These are phyloP conservation scores for Calocybe indica DNA, from an alignment of 768 basidiomycete species.

Conservation along the genomic window DNA sequence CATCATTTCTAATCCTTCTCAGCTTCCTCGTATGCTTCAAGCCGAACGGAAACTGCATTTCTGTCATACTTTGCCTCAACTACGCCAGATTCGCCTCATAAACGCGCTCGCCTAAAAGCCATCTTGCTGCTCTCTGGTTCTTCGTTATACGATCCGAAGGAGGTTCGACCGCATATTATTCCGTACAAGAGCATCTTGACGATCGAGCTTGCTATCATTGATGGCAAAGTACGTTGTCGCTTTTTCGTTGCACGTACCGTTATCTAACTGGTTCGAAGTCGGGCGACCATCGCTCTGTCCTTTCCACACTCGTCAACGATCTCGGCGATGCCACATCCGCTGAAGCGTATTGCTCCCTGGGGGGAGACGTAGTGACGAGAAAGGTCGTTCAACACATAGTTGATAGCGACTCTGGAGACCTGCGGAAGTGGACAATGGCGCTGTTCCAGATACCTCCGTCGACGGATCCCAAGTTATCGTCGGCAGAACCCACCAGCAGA, in stretches of 20 bases:
- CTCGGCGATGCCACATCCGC: conserved; percentile 73
- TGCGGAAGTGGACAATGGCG: conserved; percentile 49
- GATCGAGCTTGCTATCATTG: conserved; percentile 73
- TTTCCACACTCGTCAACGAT: conserved; percentile 61
- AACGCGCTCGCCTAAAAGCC: conserved; percentile 66
- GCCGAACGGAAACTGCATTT: conserved; percentile 40
- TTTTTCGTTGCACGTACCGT: neutral
- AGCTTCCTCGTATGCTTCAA: conserved; percentile 52
- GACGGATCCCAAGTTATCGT: conserved; percentile 16
- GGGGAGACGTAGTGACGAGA: conserved; percentile 66
- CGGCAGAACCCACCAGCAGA: conserved; percentile 11
- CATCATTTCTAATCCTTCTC: neutral
- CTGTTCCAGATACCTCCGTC: conserved; percentile 28
- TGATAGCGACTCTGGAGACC: conserved; percentile 28
- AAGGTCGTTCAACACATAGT: conserved; percentile 49
- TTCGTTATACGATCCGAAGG: conserved; percentile 52
- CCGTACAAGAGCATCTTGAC: conserved; percentile 48
- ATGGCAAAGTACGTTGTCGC: conserved; percentile 59
- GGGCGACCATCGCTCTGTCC: conserved; percentile 54
- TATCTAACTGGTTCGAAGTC: conserved; percentile 20
- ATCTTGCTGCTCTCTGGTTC: conserved; percentile 81
- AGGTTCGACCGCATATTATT: conserved; percentile 37
- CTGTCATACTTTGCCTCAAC: conserved; percentile 77
- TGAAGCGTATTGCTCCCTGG: conserved; percentile 80
- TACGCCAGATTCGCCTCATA: conserved; percentile 73